A percentile compares a stretch with the other conserved stretches of the same genome.
These are phyloP conservation scores for Vigna radiata DNA, from an alignment of 306 rosid species.

Conservation along the genomic window DNA sequence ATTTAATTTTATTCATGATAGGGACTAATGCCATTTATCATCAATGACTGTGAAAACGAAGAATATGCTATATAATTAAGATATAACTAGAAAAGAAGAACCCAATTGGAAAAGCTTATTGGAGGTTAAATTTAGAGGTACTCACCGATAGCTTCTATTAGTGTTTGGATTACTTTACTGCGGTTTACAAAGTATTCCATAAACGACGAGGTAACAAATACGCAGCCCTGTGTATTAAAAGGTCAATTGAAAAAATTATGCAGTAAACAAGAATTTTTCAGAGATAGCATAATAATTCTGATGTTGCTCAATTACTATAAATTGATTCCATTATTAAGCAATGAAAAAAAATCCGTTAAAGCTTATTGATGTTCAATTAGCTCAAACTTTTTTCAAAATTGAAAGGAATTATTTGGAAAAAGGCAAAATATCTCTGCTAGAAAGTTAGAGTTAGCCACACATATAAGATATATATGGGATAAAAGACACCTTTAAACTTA, in stretches of 20 bases:
- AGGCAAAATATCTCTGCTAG: no score
- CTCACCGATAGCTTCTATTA: slow-evolving; percentile 91
- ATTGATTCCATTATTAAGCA: slow-evolving; percentile 5
- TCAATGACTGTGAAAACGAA: slow-evolving; percentile 18
- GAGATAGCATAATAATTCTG: not conserved
- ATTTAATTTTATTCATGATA: slow-evolving; percentile 15
- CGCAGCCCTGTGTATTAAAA: slow-evolving; percentile 71
- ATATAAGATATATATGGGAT: no score
- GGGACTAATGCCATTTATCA: slow-evolving; percentile 15
- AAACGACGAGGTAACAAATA: slow-evolving; percentile 61
- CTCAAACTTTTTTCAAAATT: no score
- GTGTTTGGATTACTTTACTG: slow-evolving; percentile 66
- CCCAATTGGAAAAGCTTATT: slow-evolving; percentile 2
- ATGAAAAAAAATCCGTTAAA: not conserved
- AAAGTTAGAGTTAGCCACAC: no score
- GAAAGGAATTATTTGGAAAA: no score
- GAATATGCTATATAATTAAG: not conserved
- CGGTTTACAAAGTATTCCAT: slow-evolving; percentile 60
- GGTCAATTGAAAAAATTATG: slow-evolving; percentile 38
- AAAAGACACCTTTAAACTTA: no score
- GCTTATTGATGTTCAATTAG: not conserved
- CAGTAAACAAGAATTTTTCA: slow-evolving; percentile 14
- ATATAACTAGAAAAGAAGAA: slow-evolving; percentile 4
- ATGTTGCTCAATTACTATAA: slow-evolving; percentile 14
- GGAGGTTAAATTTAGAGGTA: slow-evolving; percentile 27